phyloP scores from a whole-genome alignment of 2,329 filamentous ascomycete species.

The Monosporascus sp. region DNA sequence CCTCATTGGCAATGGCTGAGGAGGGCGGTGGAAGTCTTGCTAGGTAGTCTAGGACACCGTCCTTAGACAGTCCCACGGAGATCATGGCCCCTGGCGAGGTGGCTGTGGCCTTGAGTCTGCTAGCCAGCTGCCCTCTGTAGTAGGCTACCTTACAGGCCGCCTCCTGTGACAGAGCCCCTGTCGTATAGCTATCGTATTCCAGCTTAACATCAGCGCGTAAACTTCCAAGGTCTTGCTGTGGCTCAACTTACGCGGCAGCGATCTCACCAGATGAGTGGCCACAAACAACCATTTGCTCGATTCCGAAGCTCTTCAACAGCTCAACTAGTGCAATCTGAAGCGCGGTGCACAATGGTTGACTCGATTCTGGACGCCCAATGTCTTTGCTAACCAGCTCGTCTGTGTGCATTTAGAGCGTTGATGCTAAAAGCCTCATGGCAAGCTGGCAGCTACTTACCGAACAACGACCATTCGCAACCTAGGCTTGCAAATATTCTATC shows the following conservation, averaged over 20 bases:
- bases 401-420: too few relatives aligned
- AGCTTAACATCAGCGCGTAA: not conserved
- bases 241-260: not conserved
- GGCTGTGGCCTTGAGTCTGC: conserved; percentile 12
- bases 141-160: conserved; percentile 30
- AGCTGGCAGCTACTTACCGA: not conserved
- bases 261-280: not conserved
- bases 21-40: conserved; percentile 9
- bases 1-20: conserved; percentile 3
- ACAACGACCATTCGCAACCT: not conserved
- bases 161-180: conserved; percentile 17
- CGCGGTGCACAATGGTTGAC: not conserved
- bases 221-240: not conserved
- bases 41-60: conserved; percentile 17
- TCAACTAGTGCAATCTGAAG: not conserved
- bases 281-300: not conserved
- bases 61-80: conserved; percentile 22
- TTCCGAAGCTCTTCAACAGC: not conserved
- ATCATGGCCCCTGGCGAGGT: conserved; percentile 23
- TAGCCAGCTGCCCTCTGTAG: conserved; percentile 26
- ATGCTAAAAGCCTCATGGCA: too few relatives aligned
- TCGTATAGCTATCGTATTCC: conserved; percentile 13
- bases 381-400: too few relatives aligned
- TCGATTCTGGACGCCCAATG: not conserved
- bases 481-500: not conserved